These are phyloP conservation scores for Metahyphopichia silvanorum DNA, from an alignment of 805 yeast genomes.

Conservation along the genomic window DNA sequence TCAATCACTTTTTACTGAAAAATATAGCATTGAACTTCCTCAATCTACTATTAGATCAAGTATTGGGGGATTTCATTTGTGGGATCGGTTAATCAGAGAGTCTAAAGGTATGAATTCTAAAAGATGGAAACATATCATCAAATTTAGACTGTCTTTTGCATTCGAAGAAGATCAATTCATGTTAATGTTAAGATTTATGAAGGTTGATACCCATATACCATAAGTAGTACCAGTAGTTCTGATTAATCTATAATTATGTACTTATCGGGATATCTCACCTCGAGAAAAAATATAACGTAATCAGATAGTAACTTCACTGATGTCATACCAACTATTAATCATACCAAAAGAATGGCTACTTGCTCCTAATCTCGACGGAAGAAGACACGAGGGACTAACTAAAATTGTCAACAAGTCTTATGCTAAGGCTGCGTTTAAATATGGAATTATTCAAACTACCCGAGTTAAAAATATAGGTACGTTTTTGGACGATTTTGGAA, in stretches of 20 bases:
- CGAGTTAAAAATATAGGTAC: slow-evolving; percentile 31
- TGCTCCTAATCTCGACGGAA: slow-evolving; percentile 1
- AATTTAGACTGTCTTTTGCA: slow-evolving; percentile 32
- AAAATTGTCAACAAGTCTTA: slow-evolving; percentile 49
- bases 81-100: slow-evolving; percentile 36
- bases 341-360: slow-evolving; percentile 22
- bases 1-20: slow-evolving; percentile 10
- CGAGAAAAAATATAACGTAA: no score
- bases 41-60: slow-evolving; percentile 12
- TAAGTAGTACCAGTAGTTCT: slow-evolving; percentile 4
- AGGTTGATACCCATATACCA: slow-evolving; percentile 20
- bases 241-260: not conserved
- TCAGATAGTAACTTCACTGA: no score
- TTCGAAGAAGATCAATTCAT: slow-evolving; percentile 40
- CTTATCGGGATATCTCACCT: no score
- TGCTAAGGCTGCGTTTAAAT: slow-evolving; percentile 44
- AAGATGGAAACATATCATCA: slow-evolving; percentile 41
- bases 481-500: slow-evolving; percentile 22
- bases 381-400: slow-evolving; percentile 11
- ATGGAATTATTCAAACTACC: slow-evolving; percentile 35
- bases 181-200: slow-evolving; percentile 32
- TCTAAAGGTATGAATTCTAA: slow-evolving; percentile 31
- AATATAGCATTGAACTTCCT: slow-evolving; percentile 16
- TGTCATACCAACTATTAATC: slow-evolving; percentile 20
- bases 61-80: slow-evolving; percentile 39